Conservation (phyloP, 2,329 filamentous ascomycete species). For the Fusarium virguliforme region DNA sequence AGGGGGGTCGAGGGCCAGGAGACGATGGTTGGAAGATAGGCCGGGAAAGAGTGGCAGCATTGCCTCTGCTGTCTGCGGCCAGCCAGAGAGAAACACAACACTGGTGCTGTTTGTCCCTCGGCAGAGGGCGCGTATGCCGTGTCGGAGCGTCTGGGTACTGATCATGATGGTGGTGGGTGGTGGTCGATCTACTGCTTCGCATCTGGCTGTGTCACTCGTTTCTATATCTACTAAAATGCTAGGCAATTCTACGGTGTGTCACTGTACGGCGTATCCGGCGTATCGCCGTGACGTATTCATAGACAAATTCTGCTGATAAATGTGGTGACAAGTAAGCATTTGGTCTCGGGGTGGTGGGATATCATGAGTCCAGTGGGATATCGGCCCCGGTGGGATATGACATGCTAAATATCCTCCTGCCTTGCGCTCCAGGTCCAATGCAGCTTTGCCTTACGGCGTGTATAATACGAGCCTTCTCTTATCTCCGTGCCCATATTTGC, state of each 20-base stretch:
- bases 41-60: background rate
- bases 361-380: background rate
- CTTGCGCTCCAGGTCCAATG: too few relatives aligned
- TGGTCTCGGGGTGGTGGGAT: background rate
- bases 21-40: background rate
- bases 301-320: background rate
- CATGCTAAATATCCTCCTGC: too few relatives aligned
- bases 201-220: background rate
- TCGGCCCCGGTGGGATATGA: background rate
- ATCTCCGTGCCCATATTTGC: slow-evolving; percentile 22
- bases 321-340: background rate
- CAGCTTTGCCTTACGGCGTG: background rate
- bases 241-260: background rate
- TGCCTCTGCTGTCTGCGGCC: background rate
- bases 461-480: background rate
- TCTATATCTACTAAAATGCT: background rate
- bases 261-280: background rate
- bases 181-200: background rate
- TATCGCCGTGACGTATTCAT: background rate
- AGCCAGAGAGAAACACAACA: background rate
- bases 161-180: background rate
- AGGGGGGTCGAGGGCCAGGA: background rate
- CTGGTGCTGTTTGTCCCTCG: background rate
- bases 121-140: background rate
- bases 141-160: background rate